Evolutionary conservation across 305 asterid species (phyloP), one percentile per base, ranked within the genome.

Genomic region (Rubia occidens): DNA sequence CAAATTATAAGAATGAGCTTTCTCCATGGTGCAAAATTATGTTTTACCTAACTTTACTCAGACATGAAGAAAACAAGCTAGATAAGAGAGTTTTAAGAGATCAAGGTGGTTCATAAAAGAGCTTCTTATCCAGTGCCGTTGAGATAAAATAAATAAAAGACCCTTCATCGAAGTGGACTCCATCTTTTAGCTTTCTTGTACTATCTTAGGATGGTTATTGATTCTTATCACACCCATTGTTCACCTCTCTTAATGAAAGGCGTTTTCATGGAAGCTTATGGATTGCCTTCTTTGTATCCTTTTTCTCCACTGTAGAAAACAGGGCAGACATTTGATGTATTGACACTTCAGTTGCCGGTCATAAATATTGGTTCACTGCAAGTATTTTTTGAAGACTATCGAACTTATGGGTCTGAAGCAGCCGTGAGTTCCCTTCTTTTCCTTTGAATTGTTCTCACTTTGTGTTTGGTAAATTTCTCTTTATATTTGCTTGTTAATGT

Each of bases 381-480:
- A 79, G 89, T 95, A 75, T 80, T 86, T 73, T 89, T 84, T 68
- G 98, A 91, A 83, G 99, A 95, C 82, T 91, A 85, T 81, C 96
- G 98, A 72, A 95, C 99, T 64, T 95, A 85, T 87, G 95, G 90
- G 67, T 89, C 97, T 66, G 80, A 87, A 68, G 80, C 85, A 71
- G 96, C 96, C 70, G 99, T 95, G 85, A 86, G 96, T 83, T 71
- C 45, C 72, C 71, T 64, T 75, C 53, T 71, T 66, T 74, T 69
- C 70, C 68, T 56, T 55, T 44, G 53, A 21, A 26, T n/a, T 11
- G 21, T 66, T 42, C 8, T 35, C 15, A 8, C 40, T n/a, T 39
- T 32, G 49, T 59, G 60, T 1, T 73, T 58, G 29, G 9, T 7
- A n/a, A 63, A 49, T 3, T 54, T 47, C 8, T 39, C 8, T 40